A percentile compares a stretch with the other conserved stretches of the same genome.
Evolutionary conservation across 1,284 basidiomycete genomes (phyloP).

Genomic region (Stygiomarasmius scandens): DNA sequence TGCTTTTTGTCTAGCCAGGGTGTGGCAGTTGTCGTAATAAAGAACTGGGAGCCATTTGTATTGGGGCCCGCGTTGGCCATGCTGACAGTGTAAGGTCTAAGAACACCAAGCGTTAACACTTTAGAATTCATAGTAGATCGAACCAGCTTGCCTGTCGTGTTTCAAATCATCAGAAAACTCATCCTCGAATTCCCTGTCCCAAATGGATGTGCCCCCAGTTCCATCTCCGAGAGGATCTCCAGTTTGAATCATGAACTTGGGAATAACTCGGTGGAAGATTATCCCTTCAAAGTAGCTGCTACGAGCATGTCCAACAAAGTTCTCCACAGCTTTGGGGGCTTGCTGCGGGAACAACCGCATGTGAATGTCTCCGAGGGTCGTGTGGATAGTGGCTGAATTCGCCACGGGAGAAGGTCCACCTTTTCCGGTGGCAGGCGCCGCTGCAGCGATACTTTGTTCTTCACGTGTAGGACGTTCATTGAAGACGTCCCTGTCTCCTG

Average conservation of each 20-base stretch:
- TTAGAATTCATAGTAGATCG: conserved; percentile 5
- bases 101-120: conserved; percentile 10
- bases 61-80: conserved; percentile 98
- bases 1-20: conserved; percentile 98
- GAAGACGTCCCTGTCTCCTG: conserved; percentile 94
- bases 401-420: conserved; percentile 69
- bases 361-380: conserved; percentile 93
- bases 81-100: conserved; percentile 91
- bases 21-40: conserved; percentile 95
- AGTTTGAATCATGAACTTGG: conserved; percentile 99
- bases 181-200: conserved; percentile 95
- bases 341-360: conserved; percentile 89
- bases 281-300: conserved; percentile 93
- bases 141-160: conserved; percentile 83
- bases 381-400: conserved; percentile 88
- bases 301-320: conserved; percentile 93
- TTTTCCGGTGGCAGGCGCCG: conserved; percentile 52
- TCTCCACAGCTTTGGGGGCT: conserved; percentile 94
- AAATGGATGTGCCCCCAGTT: conserved; percentile 95
- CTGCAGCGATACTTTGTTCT: conserved; percentile 88
- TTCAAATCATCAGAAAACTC: conserved; percentile 89
- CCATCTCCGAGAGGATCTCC: conserved; percentile 97
- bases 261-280: conserved; percentile 97
- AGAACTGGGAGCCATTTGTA: conserved; percentile 98
- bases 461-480: conserved; percentile 98